These are phyloP conservation scores for Claviceps paspali DNA, from an alignment of 2,329 filamentous ascomycete genomes.

Conservation along the genomic window DNA sequence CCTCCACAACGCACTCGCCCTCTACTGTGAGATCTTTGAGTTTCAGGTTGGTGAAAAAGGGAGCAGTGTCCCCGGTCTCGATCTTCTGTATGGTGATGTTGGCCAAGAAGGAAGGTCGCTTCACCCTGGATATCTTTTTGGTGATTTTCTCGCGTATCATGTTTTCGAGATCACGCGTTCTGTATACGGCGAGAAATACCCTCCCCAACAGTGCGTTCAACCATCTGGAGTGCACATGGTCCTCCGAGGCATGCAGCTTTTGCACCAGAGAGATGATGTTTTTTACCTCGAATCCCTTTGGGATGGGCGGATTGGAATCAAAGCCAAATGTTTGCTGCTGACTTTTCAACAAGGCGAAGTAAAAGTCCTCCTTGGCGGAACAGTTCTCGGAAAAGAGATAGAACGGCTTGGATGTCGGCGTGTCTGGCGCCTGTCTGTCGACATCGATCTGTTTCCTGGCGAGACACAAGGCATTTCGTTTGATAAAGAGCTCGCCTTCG, in stretches of 20 bases:
- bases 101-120: slow-evolving; percentile 80
- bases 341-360: slow-evolving; percentile 77
- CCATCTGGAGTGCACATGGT: slow-evolving; percentile 82
- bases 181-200: slow-evolving; percentile 76
- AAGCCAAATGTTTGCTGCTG: slow-evolving; percentile 53
- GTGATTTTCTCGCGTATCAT: slow-evolving; percentile 74
- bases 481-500: slow-evolving; percentile 91
- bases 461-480: slow-evolving; percentile 76
- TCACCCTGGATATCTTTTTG: slow-evolving; percentile 90
- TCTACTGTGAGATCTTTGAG: slow-evolving; percentile 83
- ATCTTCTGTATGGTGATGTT: slow-evolving; percentile 71
- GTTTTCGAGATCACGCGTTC: slow-evolving; percentile 65
- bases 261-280: slow-evolving; percentile 85
- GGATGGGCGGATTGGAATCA: slow-evolving; percentile 43
- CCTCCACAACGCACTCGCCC: slow-evolving; percentile 75
- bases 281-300: slow-evolving; percentile 65
- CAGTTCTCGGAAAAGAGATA: slow-evolving; percentile 90
- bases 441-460: slow-evolving; percentile 44
- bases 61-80: slow-evolving; percentile 72
- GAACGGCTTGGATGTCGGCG: slow-evolving; percentile 60
- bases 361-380: slow-evolving; percentile 96
- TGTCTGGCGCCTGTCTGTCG: slow-evolving; percentile 37
- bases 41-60: slow-evolving; percentile 75
- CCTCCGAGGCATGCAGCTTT: slow-evolving; percentile 77
- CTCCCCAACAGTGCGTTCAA: slow-evolving; percentile 83